Conservation (phyloP, 441 rosid species). For the Corymbia citriodora region DNA sequence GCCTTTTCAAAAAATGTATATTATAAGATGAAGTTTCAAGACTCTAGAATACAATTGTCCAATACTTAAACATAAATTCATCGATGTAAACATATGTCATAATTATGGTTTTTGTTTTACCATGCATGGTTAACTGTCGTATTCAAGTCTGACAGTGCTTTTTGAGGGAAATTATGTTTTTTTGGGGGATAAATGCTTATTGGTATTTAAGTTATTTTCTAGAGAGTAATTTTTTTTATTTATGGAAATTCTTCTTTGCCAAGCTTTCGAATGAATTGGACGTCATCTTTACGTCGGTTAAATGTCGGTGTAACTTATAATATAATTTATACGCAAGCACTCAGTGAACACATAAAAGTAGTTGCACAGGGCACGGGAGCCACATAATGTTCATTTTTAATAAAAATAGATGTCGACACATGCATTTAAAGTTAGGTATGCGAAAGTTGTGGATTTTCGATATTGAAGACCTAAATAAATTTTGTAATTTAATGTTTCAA, state of each 20-base stretch:
- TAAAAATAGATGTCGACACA: neutral
- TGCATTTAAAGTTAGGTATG: neutral
- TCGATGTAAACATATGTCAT: neutral
- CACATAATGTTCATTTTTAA: neutral
- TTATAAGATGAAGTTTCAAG: neutral
- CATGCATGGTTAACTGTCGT: neutral
- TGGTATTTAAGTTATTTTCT: neutral
- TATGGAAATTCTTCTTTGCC: neutral
- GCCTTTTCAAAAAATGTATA: neutral
- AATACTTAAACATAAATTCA: neutral
- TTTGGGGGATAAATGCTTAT: neutral
- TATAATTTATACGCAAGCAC: neutral
- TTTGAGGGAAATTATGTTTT: neutral
- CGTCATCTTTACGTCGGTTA: neutral
- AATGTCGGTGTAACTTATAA: neutral
- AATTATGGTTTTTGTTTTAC: neutral
- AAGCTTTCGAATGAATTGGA: neutral
- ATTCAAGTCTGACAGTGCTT: neutral
- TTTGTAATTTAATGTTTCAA: neutral
- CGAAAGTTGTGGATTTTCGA: neutral
- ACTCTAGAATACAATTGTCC: neutral
- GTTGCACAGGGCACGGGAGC: neutral
- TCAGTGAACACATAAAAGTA: too few relatives aligned
- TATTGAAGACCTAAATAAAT: neutral
- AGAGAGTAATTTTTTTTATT: neutral